These are phyloP conservation scores for Globisporangium spinosum DNA, from an alignment of 352 stramenopile species.

Conservation along the genomic window DNA sequence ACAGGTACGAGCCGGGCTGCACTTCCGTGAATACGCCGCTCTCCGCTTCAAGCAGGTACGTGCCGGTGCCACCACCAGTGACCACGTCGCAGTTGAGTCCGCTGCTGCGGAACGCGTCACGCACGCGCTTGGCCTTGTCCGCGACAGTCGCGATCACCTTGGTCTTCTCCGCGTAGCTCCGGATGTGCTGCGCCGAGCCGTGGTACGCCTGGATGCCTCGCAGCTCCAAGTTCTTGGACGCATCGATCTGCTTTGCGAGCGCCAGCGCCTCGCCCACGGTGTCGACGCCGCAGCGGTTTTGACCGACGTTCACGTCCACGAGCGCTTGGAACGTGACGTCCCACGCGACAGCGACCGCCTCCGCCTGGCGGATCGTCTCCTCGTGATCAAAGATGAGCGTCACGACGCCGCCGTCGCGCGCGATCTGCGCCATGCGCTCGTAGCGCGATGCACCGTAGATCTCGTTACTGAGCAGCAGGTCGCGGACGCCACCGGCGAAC, in stretches of 20 bases:
- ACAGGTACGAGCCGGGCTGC: conserved; percentile 73
- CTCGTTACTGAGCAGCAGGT: conserved; percentile 75
- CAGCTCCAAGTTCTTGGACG: conserved; percentile 27
- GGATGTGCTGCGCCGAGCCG: conserved; percentile 68
- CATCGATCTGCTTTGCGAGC: conserved; percentile 36
- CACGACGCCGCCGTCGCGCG: conserved; percentile 31
- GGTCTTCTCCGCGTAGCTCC: conserved; percentile 46
- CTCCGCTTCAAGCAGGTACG: conserved; percentile 53
- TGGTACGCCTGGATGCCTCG: conserved; percentile 73
- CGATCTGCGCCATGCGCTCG: conserved; percentile 46
- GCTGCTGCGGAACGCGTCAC: conserved; percentile 29
- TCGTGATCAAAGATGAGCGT: conserved; percentile 61
- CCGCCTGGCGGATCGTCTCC: conserved; percentile 38
- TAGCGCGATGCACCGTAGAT: conserved; percentile 42
- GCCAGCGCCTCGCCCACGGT: conserved; percentile 37
- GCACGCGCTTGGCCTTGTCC: conserved; percentile 36
- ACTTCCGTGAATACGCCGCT: conserved; percentile 73
- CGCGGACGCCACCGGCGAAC: conserved; percentile 44
- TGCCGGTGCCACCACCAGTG: conserved; percentile 68
- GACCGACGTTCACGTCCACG: conserved; percentile 73
- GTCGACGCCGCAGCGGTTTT: conserved; percentile 70
- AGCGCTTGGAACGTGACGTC: conserved; percentile 46
- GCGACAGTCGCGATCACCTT: conserved; percentile 38
- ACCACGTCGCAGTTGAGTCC: conserved; percentile 53
- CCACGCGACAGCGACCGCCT: conserved; percentile 21